Base-by-base conservation (phyloP, 78 protist genomes). In the Protostelium mycophagum region DNA sequence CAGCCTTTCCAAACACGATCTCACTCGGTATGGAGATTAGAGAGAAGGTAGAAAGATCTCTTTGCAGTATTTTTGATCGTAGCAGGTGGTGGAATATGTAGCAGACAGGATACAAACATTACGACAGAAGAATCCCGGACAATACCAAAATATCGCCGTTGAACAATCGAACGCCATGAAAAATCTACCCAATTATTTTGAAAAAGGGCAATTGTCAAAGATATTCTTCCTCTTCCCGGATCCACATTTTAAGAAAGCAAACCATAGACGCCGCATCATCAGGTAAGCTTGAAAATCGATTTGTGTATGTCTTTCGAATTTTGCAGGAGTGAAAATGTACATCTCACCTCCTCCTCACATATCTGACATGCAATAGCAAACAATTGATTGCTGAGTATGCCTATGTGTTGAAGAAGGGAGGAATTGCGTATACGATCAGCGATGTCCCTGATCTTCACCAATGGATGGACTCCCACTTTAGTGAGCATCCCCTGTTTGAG, bases 161-260 rank as follows among this genome's bases (percentile, higher is more conserved):
- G 63, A 93, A 28, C 96, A 92, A 23, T 37, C 94, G 34, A 98
- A 98, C 38, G 96, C 97, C 34, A 98, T 98, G 99, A 97, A 97
- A 87, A 93, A 84, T 85, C 88, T 98, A 36, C 96, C 98, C 10
- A 93, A 96, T 84, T 97, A 51, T 93, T 98, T 98, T 83, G 85
- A 31, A 28, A 95, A 96, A 83, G 98, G 96, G 1, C 98, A 95
- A 88, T 88, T 96, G 31, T 39, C 63, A 31, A 96, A 94, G 91
- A 90, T 98, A 37, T 97, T 98, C 93, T 95, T 98, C 94, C 91
- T 96, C 86, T 97, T 96, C 89, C 99, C 99, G 0, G 99, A 98
- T 84, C 99, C 99, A 31, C 99, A 98, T 88, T 98, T 96, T 83
- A 98, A 98, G 90, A 90, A 91, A 85, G 89, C 94, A 1, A 96